Evolutionary conservation across 345 rosid species (phyloP).

Genomic region (Melaleuca quinquenervia): DNA sequence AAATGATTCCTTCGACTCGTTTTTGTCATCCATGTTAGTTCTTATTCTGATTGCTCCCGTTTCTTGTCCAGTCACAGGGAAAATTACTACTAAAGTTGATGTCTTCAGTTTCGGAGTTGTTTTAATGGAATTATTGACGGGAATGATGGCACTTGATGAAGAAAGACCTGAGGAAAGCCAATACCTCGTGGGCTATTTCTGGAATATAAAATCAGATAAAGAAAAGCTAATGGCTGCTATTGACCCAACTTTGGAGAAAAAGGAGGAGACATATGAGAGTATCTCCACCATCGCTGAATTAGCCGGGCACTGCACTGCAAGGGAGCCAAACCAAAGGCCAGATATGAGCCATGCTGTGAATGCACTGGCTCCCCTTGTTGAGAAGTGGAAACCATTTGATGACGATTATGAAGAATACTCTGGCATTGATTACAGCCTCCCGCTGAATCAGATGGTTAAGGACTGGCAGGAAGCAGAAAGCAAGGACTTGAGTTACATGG

Average conservation of each 20-base stretch:
- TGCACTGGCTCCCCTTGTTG: conserved; percentile 54
- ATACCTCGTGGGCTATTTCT: conserved; percentile 65
- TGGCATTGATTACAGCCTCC: conserved; percentile 72
- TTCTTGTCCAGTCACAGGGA: conserved; percentile 45
- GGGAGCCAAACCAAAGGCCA: conserved; percentile 64
- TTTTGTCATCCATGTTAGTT: neutral
- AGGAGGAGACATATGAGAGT: conserved; percentile 47
- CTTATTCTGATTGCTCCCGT: neutral
- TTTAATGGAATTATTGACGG: conserved; percentile 64
- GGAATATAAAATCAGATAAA: conserved; percentile 47
- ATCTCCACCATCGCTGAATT: conserved; percentile 45
- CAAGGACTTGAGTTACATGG: conserved; percentile 42
- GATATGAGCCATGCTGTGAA: conserved; percentile 75
- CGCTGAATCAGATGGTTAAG: conserved; percentile 71
- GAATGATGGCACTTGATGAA: conserved; percentile 60
- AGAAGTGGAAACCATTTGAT: conserved; percentile 57
- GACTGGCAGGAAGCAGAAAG: conserved; percentile 80
- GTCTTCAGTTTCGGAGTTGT: conserved; percentile 80
- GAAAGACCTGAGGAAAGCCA: conserved; percentile 66
- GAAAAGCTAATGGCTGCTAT: conserved; percentile 49
- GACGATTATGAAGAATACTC: conserved; percentile 49
- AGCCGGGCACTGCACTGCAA: conserved; percentile 72
- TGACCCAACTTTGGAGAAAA: conserved; percentile 39
- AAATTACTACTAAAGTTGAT: conserved; percentile 68
- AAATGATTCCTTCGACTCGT: neutral